These are phyloP conservation scores for Lentinula detonsa DNA, from an alignment of 768 basidiomycete species.

Conservation along the genomic window DNA sequence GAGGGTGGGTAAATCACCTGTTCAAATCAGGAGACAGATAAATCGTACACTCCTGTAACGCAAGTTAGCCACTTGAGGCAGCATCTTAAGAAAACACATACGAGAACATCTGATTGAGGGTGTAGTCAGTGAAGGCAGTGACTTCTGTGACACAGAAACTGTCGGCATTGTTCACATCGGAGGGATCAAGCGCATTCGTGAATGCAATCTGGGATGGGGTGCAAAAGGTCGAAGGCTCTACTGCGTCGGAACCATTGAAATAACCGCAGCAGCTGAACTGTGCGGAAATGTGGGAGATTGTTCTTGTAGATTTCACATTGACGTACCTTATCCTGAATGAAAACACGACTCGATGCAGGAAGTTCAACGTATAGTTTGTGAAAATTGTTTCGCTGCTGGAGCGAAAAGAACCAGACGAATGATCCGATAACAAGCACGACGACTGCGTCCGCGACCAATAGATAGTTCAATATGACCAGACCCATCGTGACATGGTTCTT, in stretches of 20 bases:
- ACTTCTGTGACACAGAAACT: slow-evolving; percentile 72
- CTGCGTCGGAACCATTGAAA: slow-evolving; percentile 56
- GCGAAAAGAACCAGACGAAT: slow-evolving; percentile 77
- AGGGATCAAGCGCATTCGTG: slow-evolving; percentile 30
- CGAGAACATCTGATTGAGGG: slow-evolving; percentile 82
- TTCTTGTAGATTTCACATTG: neutral
- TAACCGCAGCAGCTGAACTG: slow-evolving; percentile 87
- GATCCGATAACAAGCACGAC: slow-evolving; percentile 61
- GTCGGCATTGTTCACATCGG: slow-evolving; percentile 25
- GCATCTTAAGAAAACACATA: slow-evolving; percentile 29
- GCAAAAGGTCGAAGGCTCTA: slow-evolving; percentile 57
- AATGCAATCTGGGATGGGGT: slow-evolving; percentile 29
- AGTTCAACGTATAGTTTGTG: slow-evolving; percentile 47
- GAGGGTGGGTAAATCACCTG: neutral
- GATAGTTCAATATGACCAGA: slow-evolving; percentile 73
- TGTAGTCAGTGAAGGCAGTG: slow-evolving; percentile 61
- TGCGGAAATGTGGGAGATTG: neutral
- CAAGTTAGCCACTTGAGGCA: neutral
- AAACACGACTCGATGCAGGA: slow-evolving; percentile 38
- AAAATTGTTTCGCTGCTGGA: slow-evolving; percentile 67
- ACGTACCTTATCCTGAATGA: slow-evolving; percentile 67
- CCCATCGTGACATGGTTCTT: slow-evolving; percentile 63
- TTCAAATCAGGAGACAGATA: neutral
- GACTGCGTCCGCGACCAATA: slow-evolving; percentile 58
- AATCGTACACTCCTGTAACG: slow-evolving; percentile 38